phyloP scores from a whole-genome alignment of 2,329 filamentous ascomycete species.

The Rugonectria rugulosa region DNA sequence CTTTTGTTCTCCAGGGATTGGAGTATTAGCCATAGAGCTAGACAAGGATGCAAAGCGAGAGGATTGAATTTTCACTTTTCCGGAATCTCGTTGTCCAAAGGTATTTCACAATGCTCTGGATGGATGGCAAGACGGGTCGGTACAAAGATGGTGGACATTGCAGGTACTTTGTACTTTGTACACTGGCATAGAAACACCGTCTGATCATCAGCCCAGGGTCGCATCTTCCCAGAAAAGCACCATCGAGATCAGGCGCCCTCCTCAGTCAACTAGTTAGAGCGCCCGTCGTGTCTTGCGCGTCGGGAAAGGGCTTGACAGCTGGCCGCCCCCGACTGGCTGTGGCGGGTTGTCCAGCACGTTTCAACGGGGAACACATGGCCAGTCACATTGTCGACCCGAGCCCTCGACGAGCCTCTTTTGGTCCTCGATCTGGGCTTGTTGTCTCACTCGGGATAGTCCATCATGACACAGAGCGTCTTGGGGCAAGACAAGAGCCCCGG shows the following conservation, averaged over 20 bases:
- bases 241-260: constrained; percentile 30
- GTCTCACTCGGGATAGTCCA: constrained; percentile 30
- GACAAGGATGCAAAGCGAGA: constrained; percentile 29
- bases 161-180: constrained; percentile 6
- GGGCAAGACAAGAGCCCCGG: constrained; percentile 24
- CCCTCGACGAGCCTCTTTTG: constrained; percentile 28
- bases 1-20: too few relatives aligned
- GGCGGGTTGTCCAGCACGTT: constrained; percentile 42
- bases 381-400: constrained; percentile 40
- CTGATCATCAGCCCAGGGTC: constrained; percentile 30
- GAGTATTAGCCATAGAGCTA: constrained; percentile 29
- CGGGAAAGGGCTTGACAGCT: constrained; percentile 42
- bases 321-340: constrained; percentile 42
- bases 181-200: constrained; percentile 20
- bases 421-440: constrained; percentile 28
- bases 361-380: constrained; percentile 48
- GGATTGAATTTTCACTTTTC: constrained; percentile 18
- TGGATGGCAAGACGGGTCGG: too few relatives aligned
- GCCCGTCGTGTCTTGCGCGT: constrained; percentile 29
- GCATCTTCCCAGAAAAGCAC: constrained; percentile 15
- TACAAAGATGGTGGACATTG: too few relatives aligned
- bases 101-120: not conserved
- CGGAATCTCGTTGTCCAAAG: not conserved
- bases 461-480: constrained; percentile 24
- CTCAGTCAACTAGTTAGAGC: constrained; percentile 27